Percentiles rank a stretch among this genome's conserved stretches.
These are phyloP conservation scores for Pseudogymnoascus pannorum DNA, from an alignment of 2,329 filamentous ascomycete genomes.

Conservation along the genomic window DNA sequence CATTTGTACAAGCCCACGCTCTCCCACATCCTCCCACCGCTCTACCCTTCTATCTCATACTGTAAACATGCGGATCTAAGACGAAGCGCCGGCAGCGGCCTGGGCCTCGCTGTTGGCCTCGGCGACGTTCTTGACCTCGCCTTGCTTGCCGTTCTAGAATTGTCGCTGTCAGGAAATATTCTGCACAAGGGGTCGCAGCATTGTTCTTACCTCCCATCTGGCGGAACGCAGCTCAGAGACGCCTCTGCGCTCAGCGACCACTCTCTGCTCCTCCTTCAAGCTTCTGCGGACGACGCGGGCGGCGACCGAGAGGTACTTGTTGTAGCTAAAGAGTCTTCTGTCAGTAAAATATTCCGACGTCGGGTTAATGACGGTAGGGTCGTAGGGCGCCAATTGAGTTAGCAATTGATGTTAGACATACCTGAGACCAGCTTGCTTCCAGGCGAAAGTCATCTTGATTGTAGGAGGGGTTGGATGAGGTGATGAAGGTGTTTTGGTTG, in stretches of 20 bases:
- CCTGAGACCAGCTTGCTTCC: conserved; percentile 93
- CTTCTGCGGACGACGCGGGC: conserved; percentile 92
- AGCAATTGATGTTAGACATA: conserved; percentile 19
- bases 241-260: conserved; percentile 81
- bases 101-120: conserved; percentile 41
- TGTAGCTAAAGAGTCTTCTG: conserved; percentile 67
- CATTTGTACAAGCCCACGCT: conserved; percentile 24
- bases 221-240: conserved; percentile 83
- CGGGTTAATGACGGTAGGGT: conserved; percentile 3
- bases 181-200: background rate
- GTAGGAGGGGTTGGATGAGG: conserved; percentile 19
- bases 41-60: background rate
- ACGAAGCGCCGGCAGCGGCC: conserved; percentile 17
- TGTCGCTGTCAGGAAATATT: conserved; percentile 17
- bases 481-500: conserved; percentile 13
- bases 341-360: conserved; percentile 20
- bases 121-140: conserved; percentile 68
- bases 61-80: conserved; percentile 16
- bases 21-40: conserved; percentile 9
- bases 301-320: conserved; percentile 96
- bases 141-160: conserved; percentile 87
- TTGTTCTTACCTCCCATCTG: conserved; percentile 80
- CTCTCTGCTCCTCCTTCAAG: conserved; percentile 89
- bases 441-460: conserved; percentile 76
- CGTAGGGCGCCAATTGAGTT: conserved; percentile 19